phyloP scores from a whole-genome alignment of 441 rosid species.

The Croton setiger region DNA sequence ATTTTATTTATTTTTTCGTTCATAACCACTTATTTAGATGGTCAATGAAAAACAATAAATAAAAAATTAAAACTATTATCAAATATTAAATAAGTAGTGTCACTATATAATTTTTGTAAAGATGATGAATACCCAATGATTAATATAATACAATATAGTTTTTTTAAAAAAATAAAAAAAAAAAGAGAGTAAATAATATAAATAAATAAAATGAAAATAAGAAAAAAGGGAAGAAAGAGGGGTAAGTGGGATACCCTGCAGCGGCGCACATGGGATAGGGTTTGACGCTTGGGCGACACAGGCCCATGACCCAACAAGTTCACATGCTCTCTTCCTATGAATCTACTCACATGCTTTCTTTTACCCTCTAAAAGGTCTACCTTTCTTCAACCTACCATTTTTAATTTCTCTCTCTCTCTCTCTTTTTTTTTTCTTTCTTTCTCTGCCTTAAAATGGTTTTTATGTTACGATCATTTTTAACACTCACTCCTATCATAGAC shows the following conservation, averaged over 20 bases:
- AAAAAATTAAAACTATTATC: too few species aligned
- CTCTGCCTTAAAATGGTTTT: not conserved
- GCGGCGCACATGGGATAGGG: constrained; percentile 55
- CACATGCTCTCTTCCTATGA: constrained; percentile 32
- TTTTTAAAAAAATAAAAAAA: not conserved
- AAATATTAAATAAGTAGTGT: too few species aligned
- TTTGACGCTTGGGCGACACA: constrained; percentile 32
- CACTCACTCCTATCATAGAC: not conserved
- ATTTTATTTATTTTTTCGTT: too few species aligned
- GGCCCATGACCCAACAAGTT: constrained; percentile 29
- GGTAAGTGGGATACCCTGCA: constrained; percentile 41
- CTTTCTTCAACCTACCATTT: not conserved
- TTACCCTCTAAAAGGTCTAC: constrained; percentile 25
- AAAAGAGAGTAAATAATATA: not conserved
- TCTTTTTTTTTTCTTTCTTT: not conserved
- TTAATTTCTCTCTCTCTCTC: not conserved
- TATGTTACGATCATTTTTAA: not conserved
- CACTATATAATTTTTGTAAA: too few species aligned
- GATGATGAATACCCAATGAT: too few species aligned
- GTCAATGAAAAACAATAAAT: not conserved
- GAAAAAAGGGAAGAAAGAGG: not conserved
- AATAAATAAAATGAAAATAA: too few species aligned
- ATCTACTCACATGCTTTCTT: constrained; percentile 36
- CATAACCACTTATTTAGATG: too few species aligned
- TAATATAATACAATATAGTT: too few species aligned